Evolutionary conservation across 2,329 filamentous ascomycete genomes (phyloP), one percentile per base, ranked within the genome.

Genomic region (Diaporthe citrichinensis): DNA sequence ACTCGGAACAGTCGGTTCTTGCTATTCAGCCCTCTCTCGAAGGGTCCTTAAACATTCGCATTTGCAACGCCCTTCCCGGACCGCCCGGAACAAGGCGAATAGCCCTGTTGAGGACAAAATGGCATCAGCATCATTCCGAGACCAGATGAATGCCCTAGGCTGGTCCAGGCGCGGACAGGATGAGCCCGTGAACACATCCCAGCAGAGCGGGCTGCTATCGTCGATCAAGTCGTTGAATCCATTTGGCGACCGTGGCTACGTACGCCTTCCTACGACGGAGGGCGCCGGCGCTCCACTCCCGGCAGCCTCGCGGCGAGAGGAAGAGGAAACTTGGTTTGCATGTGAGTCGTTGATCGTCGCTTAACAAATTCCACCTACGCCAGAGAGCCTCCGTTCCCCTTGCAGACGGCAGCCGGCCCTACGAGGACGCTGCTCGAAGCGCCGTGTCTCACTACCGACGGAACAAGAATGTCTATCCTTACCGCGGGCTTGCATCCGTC

Each of bases 321-420:
- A 98, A 85, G 96, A 98, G 83, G 97, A 98, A 86, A 94, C 93
- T 78, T 98, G 94, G 92, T 96, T 98, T 91, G 93, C 94, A 81
- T 88, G 97, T 99, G 91, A 96, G 97, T 91, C 80, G 80, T 51
- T 67, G 68, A 71, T 65, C 71, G 58, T 49, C 76, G 74, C 73
- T 74, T 80, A 76, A 58, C 79, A 57, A 53, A 69, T 77, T 74
- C 71, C 77, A 81, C 80, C 77, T 78, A 41, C 71, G 78, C 78
- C 77, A 73, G 78, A 75, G 77, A 77, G 78, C 80, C 78, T 82
- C 80, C 78, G 78, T 80, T 82, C 83, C 84, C 53, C 84, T 83
- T 87, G 86, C 85, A 86, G 72, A 34, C 31, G 83, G 82, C 82
- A 82, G 71, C 59, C 71, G 79, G 80, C 78, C 74, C 62, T 78